Base-by-base conservation (phyloP, 805 yeast genomes). In the Zygosaccharomyces kombuchaensis region DNA sequence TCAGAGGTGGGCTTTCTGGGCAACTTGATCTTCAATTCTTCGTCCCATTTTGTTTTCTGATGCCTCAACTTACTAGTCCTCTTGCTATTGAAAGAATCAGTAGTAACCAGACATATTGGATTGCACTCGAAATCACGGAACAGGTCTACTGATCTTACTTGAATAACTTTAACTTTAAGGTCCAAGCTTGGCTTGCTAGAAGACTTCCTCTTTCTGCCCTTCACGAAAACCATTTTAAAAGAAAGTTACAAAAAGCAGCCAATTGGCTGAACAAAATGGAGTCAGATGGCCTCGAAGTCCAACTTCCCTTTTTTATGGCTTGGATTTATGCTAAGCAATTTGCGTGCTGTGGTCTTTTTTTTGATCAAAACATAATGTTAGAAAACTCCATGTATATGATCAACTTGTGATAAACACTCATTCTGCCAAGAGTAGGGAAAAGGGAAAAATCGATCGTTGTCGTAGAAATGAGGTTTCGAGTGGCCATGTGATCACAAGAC, bases 51-150 rank as follows among this genome's bases (percentile, higher is more conserved):
- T 10, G 57, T 50, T 30, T 43, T 48, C 2, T 59, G 52, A 32
- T 56, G 52, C 37, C 51, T 57, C 42, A 55, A 43, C 36, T 52
- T 59, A 12, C 46, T 47, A 1, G 66, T 63, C 10, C 52, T 53
- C 14, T 48, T 51, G 27, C 56, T 55, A 35, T 55, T 56, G 36
- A 51, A 50, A 2, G 53, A 53, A 46, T 62, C 56, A 14, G 63
- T 59, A 3, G 58, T 56, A 9, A 60, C 60, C 39, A 57, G 45
- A 42, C 67, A 62, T 3, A 62, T 47, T 1, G 67, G 62, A 43
- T 58, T 58, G 40, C 66, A 62, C 13, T 56, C 51, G 31, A 63
- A 62, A 9, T 49, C 53, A 12, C 55, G 49, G 13, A 59, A 45
- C 7, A 59, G 40, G 16, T 55, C 62, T n/a, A 63, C 43, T 23